These are phyloP conservation scores for bread wheat (Triticum aestivum) DNA, from an alignment of 176 grass and related monocot species.

Conservation along the genomic window IWGSC_CS_RefSeq_v2.1 NC_057814.1:262720325-262720824, in stretches of 20 bases:
- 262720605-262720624: constrained; percentile 78
- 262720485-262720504: constrained; percentile 66
- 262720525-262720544: background rate
- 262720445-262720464: constrained; percentile 81
- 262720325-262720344: constrained; percentile 57
- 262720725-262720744: constrained; percentile 58
- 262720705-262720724: constrained; percentile 88
- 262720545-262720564: constrained; percentile 65
- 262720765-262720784: constrained; percentile 70
- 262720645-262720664: constrained; percentile 63
- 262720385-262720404: constrained; percentile 44
- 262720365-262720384: constrained; percentile 90
- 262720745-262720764: constrained; percentile 12
- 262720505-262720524: constrained; percentile 50
- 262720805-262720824: constrained; percentile 64
- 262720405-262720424: constrained; percentile 18
- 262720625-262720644: constrained; percentile 44
- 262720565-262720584: constrained; percentile 78
- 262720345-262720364: constrained; percentile 62
- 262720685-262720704: constrained; percentile 64
- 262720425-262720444: constrained; percentile 27
- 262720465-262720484: constrained; percentile 87
- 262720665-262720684: constrained; percentile 50
- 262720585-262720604: constrained; percentile 70
- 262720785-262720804: constrained; percentile 46